Base-by-base conservation (phyloP, 495 filamentous ascomycete genomes). In the Lasiosphaeria ovina region DNA sequence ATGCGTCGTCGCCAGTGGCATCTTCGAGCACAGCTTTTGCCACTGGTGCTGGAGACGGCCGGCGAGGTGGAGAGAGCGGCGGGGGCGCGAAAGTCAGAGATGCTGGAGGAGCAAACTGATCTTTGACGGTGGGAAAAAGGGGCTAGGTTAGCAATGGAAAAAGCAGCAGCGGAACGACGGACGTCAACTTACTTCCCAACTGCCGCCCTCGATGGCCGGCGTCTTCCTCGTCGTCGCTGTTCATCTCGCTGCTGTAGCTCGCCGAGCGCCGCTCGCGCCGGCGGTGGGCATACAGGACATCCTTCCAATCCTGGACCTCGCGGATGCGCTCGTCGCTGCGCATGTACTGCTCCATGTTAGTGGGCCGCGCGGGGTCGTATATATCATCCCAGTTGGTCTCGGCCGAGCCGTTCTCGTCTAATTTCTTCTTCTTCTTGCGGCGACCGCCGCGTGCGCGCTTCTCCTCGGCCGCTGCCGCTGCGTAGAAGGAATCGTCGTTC, bases 301-400 rank as follows among this genome's bases (percentile, higher is more conserved):
- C 88, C 66, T 95, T 95, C 93, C 93, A 98, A 58, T 97, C 92
- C 42, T 85, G 80, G 17, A 93, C 82, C 72, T 94, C 90, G 0
- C 79, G 70, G 47, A 92, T 83, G 63, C 89, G 87, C 71, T 97
- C 93, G 35, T 96, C 92, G 62, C 91, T 93, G 42, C 87, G 78
- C 51, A 89, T 84, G 68, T 96, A 97, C 70, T 96, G 89, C 51
- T 92, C 87, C 59, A 93, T 92, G 57, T 85, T 90, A 45, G 92
- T 97, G 1, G 93, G 93, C 24, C 88, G 75, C 3, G 88, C 81
- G 0, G 91, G 89, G 66, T 97, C 93, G 66, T 97, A 98, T 49
- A 93, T 85, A 69, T 96, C 93, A 68, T 96, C 90, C 93, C 93
- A 97, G 68, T 96, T 87, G 47, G 89, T 89, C 54, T 85, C 77